These are phyloP conservation scores for Brachypodium distachyon DNA, from an alignment of 202 grass and related monocot genomes.

Conservation along the genomic window DNA sequence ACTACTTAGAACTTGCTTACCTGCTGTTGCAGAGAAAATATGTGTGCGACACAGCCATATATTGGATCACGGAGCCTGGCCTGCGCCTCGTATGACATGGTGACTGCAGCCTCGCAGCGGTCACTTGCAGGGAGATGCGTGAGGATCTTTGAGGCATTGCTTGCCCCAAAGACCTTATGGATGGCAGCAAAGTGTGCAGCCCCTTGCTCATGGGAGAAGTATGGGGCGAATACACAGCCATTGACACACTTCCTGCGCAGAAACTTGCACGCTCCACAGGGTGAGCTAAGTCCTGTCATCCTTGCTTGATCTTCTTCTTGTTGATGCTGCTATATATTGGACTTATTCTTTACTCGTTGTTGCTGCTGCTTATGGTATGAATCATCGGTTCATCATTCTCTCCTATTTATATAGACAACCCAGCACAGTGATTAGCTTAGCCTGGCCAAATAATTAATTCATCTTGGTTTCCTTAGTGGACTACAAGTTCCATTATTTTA, in stretches of 20 bases:
- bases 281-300: conserved; percentile 75
- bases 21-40: conserved; percentile 85
- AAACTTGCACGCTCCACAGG: conserved; percentile 87
- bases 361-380: conserved; percentile 27
- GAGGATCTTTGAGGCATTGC: conserved; percentile 80
- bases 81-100: conserved; percentile 85
- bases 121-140: conserved; percentile 52
- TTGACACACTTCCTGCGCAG: conserved; percentile 74
- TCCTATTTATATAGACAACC: conserved; percentile 44
- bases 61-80: conserved; percentile 66
- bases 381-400: conserved; percentile 36
- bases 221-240: conserved; percentile 65
- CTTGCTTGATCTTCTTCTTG: conserved; percentile 16
- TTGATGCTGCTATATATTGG: conserved; percentile 25
- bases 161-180: conserved; percentile 83
- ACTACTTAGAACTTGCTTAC: conserved; percentile 31
- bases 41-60: conserved; percentile 78
- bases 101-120: conserved; percentile 59
- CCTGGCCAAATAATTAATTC: conserved; percentile 52
- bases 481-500: conserved; percentile 57
- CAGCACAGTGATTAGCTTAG: conserved; percentile 20
- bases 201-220: conserved; percentile 88
- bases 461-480: conserved; percentile 57
- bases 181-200: conserved; percentile 63
- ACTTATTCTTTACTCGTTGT: conserved; percentile 33